Percentiles rank a stretch among this genome's conserved stretches.
phyloP scores from a whole-genome alignment of 176 grass and related monocot genomes.

The Musa schizocarpa region DNA sequence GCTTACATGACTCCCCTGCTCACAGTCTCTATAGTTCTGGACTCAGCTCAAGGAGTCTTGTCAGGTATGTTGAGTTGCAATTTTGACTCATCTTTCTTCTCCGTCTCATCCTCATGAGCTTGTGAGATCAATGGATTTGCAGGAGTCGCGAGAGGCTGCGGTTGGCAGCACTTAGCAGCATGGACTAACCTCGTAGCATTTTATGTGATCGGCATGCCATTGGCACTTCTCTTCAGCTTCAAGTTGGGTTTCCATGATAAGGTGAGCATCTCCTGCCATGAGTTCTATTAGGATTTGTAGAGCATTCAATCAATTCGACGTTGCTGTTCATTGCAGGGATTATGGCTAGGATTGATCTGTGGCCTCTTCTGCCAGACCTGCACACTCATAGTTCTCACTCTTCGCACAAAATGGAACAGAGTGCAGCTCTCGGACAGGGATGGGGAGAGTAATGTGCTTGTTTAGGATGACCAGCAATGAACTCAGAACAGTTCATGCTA shows the following conservation, averaged over 20 bases:
- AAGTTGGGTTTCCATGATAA: constrained; percentile 42
- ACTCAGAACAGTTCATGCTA: no score
- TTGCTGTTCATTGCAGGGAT: constrained; percentile 32
- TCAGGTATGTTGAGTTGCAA: constrained; percentile 23
- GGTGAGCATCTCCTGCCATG: constrained; percentile 9
- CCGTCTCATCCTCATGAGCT: no score
- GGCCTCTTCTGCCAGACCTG: constrained; percentile 47
- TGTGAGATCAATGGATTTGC: neutral
- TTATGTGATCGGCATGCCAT: constrained; percentile 73
- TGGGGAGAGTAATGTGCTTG: constrained; percentile 20
- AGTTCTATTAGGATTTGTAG: no score
- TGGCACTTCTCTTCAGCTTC: constrained; percentile 61
- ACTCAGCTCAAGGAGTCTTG: constrained; percentile 71
- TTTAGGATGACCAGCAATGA: neutral
- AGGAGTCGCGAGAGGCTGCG: constrained; percentile 85
- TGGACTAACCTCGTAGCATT: constrained; percentile 84
- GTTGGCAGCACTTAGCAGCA: constrained; percentile 84
- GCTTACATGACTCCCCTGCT: constrained; percentile 57
- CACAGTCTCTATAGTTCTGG: constrained; percentile 55
- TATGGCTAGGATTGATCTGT: constrained; percentile 67
- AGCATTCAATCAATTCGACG: no score
- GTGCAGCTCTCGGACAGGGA: constrained; percentile 29
- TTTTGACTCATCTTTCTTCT: no score
- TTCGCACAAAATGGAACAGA: constrained; percentile 49
- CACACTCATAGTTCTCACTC: constrained; percentile 58